phyloP scores from a whole-genome alignment of 345 rosid species.

The Gossypium ekmanianum region DNA sequence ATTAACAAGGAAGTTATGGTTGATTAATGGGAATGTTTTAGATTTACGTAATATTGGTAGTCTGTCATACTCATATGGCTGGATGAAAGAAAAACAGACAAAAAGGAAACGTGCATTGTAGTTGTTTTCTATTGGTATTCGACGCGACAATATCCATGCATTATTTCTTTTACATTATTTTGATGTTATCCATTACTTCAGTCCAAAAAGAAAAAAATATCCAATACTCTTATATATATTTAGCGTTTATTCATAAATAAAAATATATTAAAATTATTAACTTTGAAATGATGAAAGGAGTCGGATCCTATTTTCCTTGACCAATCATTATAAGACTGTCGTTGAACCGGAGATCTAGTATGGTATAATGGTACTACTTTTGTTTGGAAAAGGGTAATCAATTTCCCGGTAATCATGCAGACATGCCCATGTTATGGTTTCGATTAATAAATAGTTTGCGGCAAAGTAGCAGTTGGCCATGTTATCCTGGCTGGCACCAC shows the following conservation, averaged over 20 bases:
- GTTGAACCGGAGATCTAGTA: slow-evolving; percentile 1
- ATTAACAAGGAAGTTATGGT: neutral
- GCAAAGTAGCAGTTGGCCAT: slow-evolving; percentile 20
- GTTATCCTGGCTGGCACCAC: neutral
- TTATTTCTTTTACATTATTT: neutral
- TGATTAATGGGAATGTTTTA: neutral
- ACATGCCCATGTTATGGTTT: slow-evolving; percentile 18
- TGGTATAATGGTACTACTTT: neutral
- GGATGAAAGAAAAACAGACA: slow-evolving; percentile 2
- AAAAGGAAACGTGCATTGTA: neutral
- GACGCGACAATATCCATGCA: neutral
- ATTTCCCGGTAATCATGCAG: slow-evolving; percentile 8
- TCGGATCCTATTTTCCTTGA: neutral
- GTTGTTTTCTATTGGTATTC: neutral
- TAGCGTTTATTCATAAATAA: neutral
- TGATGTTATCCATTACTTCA: neutral
- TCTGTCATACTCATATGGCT: neutral
- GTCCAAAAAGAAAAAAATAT: no score
- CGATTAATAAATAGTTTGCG: slow-evolving; percentile 12
- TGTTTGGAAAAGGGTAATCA: slow-evolving; percentile 12
- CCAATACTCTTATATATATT: no score
- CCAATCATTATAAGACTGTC: neutral
- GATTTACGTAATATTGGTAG: neutral
- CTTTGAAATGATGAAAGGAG: neutral
- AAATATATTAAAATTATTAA: neutral